Evolutionary conservation across 257 asterid species (phyloP), one percentile per base, ranked within the genome.

Genomic region (Solanum chmielewskii): DNA sequence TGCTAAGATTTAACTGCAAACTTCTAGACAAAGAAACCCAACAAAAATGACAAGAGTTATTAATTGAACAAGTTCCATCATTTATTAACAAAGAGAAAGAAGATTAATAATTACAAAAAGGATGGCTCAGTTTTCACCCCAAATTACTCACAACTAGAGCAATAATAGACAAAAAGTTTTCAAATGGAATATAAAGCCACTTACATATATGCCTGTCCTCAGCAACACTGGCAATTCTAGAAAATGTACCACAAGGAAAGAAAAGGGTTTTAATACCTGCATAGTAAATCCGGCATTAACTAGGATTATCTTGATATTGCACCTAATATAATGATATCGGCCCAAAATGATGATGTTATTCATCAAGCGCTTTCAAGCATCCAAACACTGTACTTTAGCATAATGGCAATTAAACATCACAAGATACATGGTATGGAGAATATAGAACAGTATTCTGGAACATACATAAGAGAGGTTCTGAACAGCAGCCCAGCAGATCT

Each of bases 381-480:
- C 84, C 27, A 45, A 44, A 27, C 37, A 27, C 13, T 41, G 37
- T 2, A 1, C 11, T 77, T 23, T 68, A 66, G n/a, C 29, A 27
- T 68, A 66, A 16, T 14, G 81, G 47, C 66, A 68, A 66, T 4
- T 39, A 85, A 75, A 35, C 9, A 71, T 33, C 70, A 71, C 68
- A 45, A 71, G 42, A 49, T 52, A 68, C 18, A 20, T 27, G 31
- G 45, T 9, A 33, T 49, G 60, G 12, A 35, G 68, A 52, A 74
- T 21, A 86, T 73, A 86, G 29, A 84, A 59, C 52, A 74, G 70
- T 81, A 42, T 80, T 85, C 60, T 75, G 56, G 29, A 83, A 88
- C 97, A 75, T 96, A 96, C 99, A 96, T 77, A 96, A 92, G 88
- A 93, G 96, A 87, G 99, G 99, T 88, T 95, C 97, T 74, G 98